phyloP scores from a whole-genome alignment of 179 eudicot genomes.

The Pouteria campechiana region DNA sequence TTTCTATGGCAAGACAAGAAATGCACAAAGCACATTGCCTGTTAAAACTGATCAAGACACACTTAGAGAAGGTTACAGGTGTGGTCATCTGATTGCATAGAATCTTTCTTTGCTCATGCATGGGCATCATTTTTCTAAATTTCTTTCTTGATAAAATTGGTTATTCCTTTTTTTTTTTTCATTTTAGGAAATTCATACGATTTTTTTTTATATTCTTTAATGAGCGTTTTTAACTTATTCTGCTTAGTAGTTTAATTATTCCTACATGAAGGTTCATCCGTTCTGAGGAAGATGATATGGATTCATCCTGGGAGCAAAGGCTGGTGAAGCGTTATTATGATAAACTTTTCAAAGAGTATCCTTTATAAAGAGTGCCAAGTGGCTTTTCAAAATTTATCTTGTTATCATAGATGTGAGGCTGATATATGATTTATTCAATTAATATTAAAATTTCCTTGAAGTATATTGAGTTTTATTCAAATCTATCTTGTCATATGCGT shows the following conservation, averaged over 20 bases:
- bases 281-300: constrained; percentile 84
- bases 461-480: no score
- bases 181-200: no score
- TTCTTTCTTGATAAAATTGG: no score
- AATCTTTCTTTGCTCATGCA: background rate
- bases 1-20: constrained; percentile 54
- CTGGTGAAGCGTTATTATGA: constrained; percentile 94
- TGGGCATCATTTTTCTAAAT: no score
- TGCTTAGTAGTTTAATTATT: no score
- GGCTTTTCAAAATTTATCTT: background rate
- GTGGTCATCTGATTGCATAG: constrained; percentile 6
- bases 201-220: no score
- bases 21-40: constrained; percentile 34
- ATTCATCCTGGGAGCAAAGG: constrained; percentile 84
- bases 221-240: no score
- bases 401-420: no score
- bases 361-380: constrained; percentile 17
- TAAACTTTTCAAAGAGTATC: constrained; percentile 98
- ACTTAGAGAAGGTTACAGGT: constrained; percentile 89
- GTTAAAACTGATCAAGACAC: constrained; percentile 89
- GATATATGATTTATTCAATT: no score
- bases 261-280: constrained; percentile 60
- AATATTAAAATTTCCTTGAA: no score
- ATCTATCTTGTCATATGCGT: no score
- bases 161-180: no score